These are phyloP conservation scores for Claviceps fusiformis DNA, from an alignment of 2,329 filamentous ascomycete species.

Conservation along the genomic window DNA sequence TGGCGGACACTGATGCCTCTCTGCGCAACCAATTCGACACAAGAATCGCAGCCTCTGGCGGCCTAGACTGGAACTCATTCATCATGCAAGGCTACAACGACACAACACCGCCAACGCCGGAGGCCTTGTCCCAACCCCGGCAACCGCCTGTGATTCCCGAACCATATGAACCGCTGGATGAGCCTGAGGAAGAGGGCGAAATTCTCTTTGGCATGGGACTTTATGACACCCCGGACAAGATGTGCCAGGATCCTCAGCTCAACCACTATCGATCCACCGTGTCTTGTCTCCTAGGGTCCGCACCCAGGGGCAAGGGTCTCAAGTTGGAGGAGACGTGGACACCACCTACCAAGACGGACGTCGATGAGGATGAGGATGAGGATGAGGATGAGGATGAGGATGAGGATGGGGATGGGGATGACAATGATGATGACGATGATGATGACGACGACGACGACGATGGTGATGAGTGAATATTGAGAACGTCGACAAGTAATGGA, in stretches of 20 bases:
- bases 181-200: slow-evolving; percentile 48
- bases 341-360: slow-evolving; percentile 49
- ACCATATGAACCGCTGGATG: slow-evolving; percentile 35
- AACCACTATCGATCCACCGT: slow-evolving; percentile 42
- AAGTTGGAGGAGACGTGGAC: slow-evolving; percentile 74
- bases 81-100: slow-evolving; percentile 29
- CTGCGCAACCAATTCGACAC: slow-evolving; percentile 9
- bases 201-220: slow-evolving; percentile 72
- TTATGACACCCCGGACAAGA: slow-evolving; percentile 57
- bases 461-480: no score
- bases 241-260: slow-evolving; percentile 32
- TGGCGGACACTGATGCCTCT: slow-evolving; percentile 18
- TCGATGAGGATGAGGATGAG: slow-evolving; percentile 34
- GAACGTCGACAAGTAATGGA: no score
- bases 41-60: slow-evolving; percentile 6
- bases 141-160: slow-evolving; percentile 35
- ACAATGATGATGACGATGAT: neutral
- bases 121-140: slow-evolving; percentile 40
- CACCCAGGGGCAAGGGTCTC: slow-evolving; percentile 53
- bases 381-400: slow-evolving; percentile 16
- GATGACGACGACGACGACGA: neutral
- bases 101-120: slow-evolving; percentile 45
- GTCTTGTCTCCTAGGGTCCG: slow-evolving; percentile 38
- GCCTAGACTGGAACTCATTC: slow-evolving; percentile 32
- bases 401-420: neutral